Evolutionary conservation across 768 basidiomycete species (phyloP), one percentile per base, ranked within the genome.

Genomic region (Tulasnella calospora): DNA sequence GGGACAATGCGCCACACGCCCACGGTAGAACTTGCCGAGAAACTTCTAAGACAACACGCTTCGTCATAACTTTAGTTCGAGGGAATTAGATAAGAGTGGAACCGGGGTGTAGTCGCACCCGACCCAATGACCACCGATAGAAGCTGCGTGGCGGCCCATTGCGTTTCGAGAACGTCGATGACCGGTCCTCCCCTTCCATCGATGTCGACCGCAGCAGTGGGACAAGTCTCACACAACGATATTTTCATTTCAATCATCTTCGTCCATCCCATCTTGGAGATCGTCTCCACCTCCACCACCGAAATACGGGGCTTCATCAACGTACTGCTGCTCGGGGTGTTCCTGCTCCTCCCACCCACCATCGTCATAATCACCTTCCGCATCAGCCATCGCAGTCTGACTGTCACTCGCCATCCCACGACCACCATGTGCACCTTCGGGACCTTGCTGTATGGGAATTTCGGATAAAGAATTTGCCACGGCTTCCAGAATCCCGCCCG

Each of bases 401-500:
- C 81, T 46, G 6, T 41, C 36, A 40, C 44, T 44, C 17, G 78
- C n/a, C n/a, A n/a, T 81, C 33, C 57, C 81, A 71, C 41, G 71
- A 51, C 51, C 80, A 71, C 79, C 74, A 51, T 78, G 79, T 21
- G 81, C 73, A 10, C 81, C 80, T 76, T 57, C n/a, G 74, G 72
- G 15, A 79, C 73, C 12, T 79, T 38, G 17, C 77, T 41, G 21
- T 80, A 76, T 19, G 81, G 79, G 6, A 79, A 83, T 33, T 61
- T 46, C 44, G 44, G 40, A 70, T 30, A 81, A 81, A 7, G 89
- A 89, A 13, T 83, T 82, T 41, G 89, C 85, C 33, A 96, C 91
- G 38, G 86, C 83, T 6, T 83, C 82, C 0, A 95, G 85, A 15
- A 96, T 89, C 12, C 91, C 89, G 3, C 91, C 89, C 84, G 92